Percentiles rank a stretch among this genome's conserved stretches.
These are phyloP conservation scores for Sporothrix inflata DNA, from an alignment of 2,329 filamentous ascomycete genomes.

Conservation along the genomic window DNA sequence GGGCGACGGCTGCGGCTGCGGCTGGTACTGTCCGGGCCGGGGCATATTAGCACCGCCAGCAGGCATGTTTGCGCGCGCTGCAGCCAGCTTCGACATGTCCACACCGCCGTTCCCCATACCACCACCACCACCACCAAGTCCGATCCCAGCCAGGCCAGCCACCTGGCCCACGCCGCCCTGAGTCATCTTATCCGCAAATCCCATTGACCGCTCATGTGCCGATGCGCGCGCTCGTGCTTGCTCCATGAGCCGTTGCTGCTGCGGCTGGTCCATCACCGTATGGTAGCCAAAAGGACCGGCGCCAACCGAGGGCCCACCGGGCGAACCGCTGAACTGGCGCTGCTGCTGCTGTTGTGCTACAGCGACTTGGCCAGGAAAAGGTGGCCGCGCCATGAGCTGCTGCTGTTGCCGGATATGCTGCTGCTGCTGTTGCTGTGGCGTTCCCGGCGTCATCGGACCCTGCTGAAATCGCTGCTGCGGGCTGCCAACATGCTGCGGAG, in stretches of 20 bases:
- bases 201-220: conserved; percentile 48
- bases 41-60: conserved; percentile 41
- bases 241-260: conserved; percentile 56
- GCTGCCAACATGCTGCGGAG: conserved; percentile 43
- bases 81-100: conserved; percentile 43
- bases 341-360: conserved; percentile 24
- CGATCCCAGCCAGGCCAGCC: conserved; percentile 45
- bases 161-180: conserved; percentile 37
- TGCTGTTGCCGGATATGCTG: conserved; percentile 39
- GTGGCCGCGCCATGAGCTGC: conserved; percentile 34
- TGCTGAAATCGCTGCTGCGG: conserved; percentile 26
- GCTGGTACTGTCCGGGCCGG: conserved; percentile 38
- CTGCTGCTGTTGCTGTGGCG: conserved; percentile 31
- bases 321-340: conserved; percentile 34
- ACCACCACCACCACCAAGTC: conserved; percentile 34
- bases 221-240: conserved; percentile 52
- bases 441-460: conserved; percentile 24
- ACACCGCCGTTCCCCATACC: conserved; percentile 36
- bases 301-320: conserved; percentile 35
- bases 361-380: conserved; percentile 34
- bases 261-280: conserved; percentile 53
- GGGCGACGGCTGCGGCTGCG: conserved; percentile 11
- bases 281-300: conserved; percentile 49
- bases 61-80: conserved; percentile 45
- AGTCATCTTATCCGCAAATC: conserved; percentile 46